Base-by-base conservation (phyloP, 192 early-diverging fungal genomes). In the Podila clonocystis region DNA sequence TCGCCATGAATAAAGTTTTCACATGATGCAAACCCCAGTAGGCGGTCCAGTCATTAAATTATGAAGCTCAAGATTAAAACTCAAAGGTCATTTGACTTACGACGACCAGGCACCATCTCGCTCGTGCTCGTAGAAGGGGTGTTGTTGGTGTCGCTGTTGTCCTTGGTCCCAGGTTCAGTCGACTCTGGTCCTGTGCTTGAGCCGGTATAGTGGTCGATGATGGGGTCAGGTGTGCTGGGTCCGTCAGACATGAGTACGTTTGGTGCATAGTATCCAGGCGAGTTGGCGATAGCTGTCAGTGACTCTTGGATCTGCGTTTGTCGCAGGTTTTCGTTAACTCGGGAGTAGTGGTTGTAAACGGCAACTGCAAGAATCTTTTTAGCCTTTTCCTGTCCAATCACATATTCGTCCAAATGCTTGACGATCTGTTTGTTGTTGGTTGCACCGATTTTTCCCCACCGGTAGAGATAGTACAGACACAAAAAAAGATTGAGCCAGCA, bases 301-400 rank as follows among this genome's bases (percentile, higher is more conserved):
- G 77, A 73, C 12, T 82, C 73, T 61, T 87, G 86, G 12, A 74
- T 73, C 50, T 87, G 84, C 34, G 79, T 72, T 68, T 84, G 82
- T 19, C 87, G 80, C 33, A 91, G 58, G 73, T 96, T 96, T 26
- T 91, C 89, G 6, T 87, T 84, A 11, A 95, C 87, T 9, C 95
- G 87, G 24, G 85, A 89, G 82, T 97, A 95, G 74, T 97, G 95
- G 74, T 94, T 95, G 77, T 93, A 94, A 9, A 97, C 91, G 13
- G 95, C 94, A 3, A 96, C 95, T 2, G 95, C 86, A 49, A 97
- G 74, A 13, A 90, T 92, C 83, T 92, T 92, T 77, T 97, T 97
- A 24, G 95, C 89, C 26, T 89, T 85, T 41, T 93, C 93, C 82
- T 97, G 95, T 19, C 94, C 95, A 69, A 97, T 94, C 9, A 97